These are phyloP conservation scores for Aspergillus clavatus DNA, from an alignment of 2,329 filamentous ascomycete species.

Conservation along the genomic window DNA sequence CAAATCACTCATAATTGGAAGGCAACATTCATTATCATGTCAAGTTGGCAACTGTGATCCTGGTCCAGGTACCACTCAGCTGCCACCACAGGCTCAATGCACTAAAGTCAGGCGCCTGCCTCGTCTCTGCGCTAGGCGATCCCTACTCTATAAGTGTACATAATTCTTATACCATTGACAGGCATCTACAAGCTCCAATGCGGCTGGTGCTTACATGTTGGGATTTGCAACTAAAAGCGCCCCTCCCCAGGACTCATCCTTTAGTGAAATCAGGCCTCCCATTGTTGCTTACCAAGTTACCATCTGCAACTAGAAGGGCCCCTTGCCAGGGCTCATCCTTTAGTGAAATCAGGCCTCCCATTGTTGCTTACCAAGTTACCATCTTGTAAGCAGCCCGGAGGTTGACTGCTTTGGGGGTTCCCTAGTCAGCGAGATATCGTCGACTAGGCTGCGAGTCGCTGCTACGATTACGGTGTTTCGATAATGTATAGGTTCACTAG, in stretches of 20 bases:
- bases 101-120: not conserved
- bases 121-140: not conserved
- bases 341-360: not conserved
- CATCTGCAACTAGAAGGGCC: not conserved
- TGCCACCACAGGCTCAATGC: not conserved
- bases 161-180: not conserved
- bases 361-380: not conserved
- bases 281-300: not conserved
- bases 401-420: not conserved
- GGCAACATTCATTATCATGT: not conserved
- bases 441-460: not conserved
- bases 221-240: not conserved
- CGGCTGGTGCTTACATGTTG: not conserved
- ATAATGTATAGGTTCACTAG: not conserved
- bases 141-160: not conserved
- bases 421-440: not conserved
- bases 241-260: not conserved
- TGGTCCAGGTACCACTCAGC: not conserved
- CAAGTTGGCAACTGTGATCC: not conserved
- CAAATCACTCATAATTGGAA: not conserved
- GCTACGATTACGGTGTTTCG: not conserved
- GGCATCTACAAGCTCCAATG: not conserved
- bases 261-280: not conserved
- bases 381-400: too few species aligned
- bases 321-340: not conserved